Evolutionary conservation across 352 stramenopile species (phyloP), one percentile per base, ranked within the genome.

Genomic region (Pythium utonaiense): DNA sequence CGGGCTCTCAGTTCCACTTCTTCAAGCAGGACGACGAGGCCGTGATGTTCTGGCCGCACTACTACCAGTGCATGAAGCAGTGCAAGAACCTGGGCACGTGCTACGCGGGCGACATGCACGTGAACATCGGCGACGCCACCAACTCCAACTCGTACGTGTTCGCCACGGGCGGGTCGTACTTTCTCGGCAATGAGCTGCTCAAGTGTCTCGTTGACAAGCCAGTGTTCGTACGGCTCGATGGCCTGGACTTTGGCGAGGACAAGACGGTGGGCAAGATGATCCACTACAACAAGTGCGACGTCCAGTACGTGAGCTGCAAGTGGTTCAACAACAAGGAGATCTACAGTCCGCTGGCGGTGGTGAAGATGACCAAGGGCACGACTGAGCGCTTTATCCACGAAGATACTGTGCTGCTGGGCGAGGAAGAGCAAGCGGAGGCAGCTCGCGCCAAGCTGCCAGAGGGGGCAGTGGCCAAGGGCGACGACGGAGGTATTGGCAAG

Each of bases 261-360:
- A 91, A 91, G 67, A 91, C 74, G 9, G 70, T 91, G 44, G 81
- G 81, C 53, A 91, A 91, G 69, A 91, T 91, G 81, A 81, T 91
- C 67, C 80, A 89, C 65, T 91, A 81, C 67, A 91, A 89, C 64
- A 78, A 73, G 36, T 91, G 81, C 62, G 64, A 79, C 25, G 81
- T 87, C 30, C 75, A 91, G 73, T 88, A 88, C 63, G 79, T 91
- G 62, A 91, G 79, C 69, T 91, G 81, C 74, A 91, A 91, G 70
- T 91, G 81, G 81, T 89, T 91, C 67, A 91, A 91, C 67, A 91
- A 91, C 65, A 77, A 86, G 49, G 81, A 91, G 56, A 74, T 91
- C 50, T 89, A 86, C 60, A 86, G 73, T 34, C 76, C 78, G 6
- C 83, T 88, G 53, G 75, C 73, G 24, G 63, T 88, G 47, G 73